phyloP scores from a whole-genome alignment of 129 eudicot species.

The Smallanthus sonchifolius region DNA sequence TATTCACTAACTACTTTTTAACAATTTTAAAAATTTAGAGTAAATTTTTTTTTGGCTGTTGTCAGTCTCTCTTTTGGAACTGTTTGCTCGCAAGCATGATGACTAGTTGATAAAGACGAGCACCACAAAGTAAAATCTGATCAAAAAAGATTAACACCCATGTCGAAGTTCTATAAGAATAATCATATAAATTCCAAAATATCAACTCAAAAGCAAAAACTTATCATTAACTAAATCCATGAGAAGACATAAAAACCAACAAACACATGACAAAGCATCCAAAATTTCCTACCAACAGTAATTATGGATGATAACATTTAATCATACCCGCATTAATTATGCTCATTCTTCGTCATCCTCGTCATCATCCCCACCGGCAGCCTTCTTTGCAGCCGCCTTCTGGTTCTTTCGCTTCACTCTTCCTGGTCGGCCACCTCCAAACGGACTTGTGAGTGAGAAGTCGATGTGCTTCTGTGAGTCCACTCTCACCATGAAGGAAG shows the following conservation, averaged over 20 bases:
- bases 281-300: background rate
- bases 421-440: slow-evolving; percentile 80
- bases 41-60: no score
- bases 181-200: background rate
- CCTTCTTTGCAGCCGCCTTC: slow-evolving; percentile 78
- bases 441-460: slow-evolving; percentile 67
- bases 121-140: background rate
- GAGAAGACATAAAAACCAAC: background rate
- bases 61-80: no score
- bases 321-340: background rate
- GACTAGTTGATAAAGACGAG: background rate
- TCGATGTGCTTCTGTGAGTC: slow-evolving; percentile 75
- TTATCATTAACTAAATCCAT: slow-evolving; percentile 6
- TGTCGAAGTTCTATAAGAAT: background rate
- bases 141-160: background rate
- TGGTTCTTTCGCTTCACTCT: slow-evolving; percentile 79
- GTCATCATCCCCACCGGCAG: slow-evolving; percentile 71
- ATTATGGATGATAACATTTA: background rate
- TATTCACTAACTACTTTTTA: no score
- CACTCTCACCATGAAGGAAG: slow-evolving; percentile 70
- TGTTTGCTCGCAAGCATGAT: no score
- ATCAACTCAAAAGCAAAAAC: background rate
- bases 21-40: no score
- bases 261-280: background rate
- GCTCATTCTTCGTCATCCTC: slow-evolving; percentile 69